phyloP scores from a whole-genome alignment of 768 basidiomycete genomes.

The Boletus pseudo-olivaceus region DNA sequence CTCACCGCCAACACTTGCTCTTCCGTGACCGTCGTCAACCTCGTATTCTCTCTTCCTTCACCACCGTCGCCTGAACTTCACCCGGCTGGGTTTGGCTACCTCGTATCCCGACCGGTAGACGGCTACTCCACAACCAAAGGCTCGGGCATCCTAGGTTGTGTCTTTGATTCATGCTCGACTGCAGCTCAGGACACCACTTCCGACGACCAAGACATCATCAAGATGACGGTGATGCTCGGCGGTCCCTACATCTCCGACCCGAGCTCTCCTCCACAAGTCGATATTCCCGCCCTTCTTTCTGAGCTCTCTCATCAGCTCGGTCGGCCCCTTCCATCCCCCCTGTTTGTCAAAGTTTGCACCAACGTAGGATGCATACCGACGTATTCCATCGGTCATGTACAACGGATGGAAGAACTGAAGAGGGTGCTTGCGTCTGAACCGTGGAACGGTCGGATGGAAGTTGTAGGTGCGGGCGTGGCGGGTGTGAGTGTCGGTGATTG shows the following conservation, averaged over 20 bases:
- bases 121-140: slow-evolving; percentile 40
- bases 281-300: not conserved
- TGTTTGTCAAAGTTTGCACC: not conserved
- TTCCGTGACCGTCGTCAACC: not conserved
- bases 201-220: not conserved
- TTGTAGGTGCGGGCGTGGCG: not conserved
- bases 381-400: not conserved
- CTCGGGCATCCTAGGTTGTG: not conserved
- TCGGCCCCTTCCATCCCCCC: not conserved
- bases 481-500: not conserved
- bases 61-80: slow-evolving; percentile 41
- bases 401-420: not conserved
- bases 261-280: not conserved
- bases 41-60: not conserved
- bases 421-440: not conserved
- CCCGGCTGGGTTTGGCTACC: slow-evolving; percentile 86
- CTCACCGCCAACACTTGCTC: not conserved
- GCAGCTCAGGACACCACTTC: not conserved
- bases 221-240: not conserved
- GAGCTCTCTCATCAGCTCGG: not conserved
- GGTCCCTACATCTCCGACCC: not conserved
- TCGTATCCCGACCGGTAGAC: slow-evolving; percentile 69
- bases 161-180: not conserved
- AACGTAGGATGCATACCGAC: not conserved
- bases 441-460: not conserved